Evolutionary conservation across 257 asterid species (phyloP), one percentile per base, ranked within the genome.

Genomic region (Echites panduratus): DNA sequence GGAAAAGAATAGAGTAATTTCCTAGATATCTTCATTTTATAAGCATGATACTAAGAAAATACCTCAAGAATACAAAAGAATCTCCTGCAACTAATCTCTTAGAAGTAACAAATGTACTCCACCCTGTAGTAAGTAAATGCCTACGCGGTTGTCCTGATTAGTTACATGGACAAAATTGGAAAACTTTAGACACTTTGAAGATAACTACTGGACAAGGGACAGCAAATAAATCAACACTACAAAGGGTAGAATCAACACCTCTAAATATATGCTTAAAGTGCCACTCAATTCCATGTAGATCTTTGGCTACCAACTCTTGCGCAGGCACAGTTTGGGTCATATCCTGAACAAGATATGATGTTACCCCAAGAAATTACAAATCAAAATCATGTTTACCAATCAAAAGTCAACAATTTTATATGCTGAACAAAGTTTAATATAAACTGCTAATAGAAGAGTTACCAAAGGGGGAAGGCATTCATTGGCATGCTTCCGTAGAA

Each of bases 401-500:
- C 17, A 10, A 20, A 17, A 17, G 7, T 26, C 4, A 10, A 17
- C 48, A 29, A 40, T 10, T 57, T 13, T 5, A n/a, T 22, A 20
- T 38, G 56, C 64, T 24, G 41, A 44, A 10, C 45, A 20, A 44
- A 20, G 35, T 65, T 58, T 63, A 20, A 12, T 17, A 54, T 9
- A 19, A 79, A 72, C 38, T 27, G 63, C 58, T 4, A 2, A 9
- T 53, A 14, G 8, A 69, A 64, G 11, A 19, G 40, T 69, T 88
- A 91, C 97, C 97, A 91, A 79, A 9, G 90, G 91, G 27, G 97
- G 97, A 68, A 91, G 97, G 79, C 97, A 91, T 59, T 91, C 96
- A 14, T 80, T 91, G 4, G 97, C 97, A 35, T 91, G 97, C 71
- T 87, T 91, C 17, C 97, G 88, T 59, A 89, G 97, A 69, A 91